Base-by-base conservation (phyloP, 75 land plant genomes). In the Cupressus sempervirens region DNA sequence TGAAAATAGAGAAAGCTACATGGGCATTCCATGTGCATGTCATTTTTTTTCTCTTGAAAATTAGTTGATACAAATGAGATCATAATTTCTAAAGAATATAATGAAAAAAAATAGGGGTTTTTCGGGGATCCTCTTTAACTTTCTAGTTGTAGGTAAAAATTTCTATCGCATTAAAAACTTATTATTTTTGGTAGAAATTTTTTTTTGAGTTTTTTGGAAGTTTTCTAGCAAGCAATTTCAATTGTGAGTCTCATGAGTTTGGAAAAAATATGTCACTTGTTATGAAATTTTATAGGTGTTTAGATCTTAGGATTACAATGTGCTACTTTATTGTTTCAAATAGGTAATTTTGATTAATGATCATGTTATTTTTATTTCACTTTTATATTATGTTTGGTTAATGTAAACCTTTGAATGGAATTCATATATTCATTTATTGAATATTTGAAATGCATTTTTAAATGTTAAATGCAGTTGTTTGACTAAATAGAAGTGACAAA, bases 401-500 rank as follows among this genome's bases (percentile, higher is more conserved):
- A 76, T 54, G 40, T 32, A 76, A 74, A 67, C 73, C 11, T 34
- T 12, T 74, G 84, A 41, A 40, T 54, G 11, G 68, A 14, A 16
- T 38, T 76, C 45, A 30, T 20, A 26, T 48, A 18, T 54, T 80
- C 26, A 82, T 56, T 58, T 30, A 29, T 2, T 82, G 18, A 32
- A 56, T 83, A 8, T 56, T 82, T 23, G 45, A 75, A 30, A 43
- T 38, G 35, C 56, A n/a, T n/a, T n/a, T n/a, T n/a, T n/a, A n/a
- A n/a, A n/a, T n/a, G n/a, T n/a, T 53, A 29, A 62, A 18, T 76
- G 74, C 95, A 96, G 98, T 89, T 97, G 23, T 97, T 97, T 93
- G 98, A 93, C 76, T 96, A 94, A 91, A 98, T 97, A 72, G 99
- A 97, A 89, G 99, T 95, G 41, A 90, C 92, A 13, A 97, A 97